Evolutionary conservation across 2,329 filamentous ascomycete genomes (phyloP).

Genomic region (Penicillium freii): DNA sequence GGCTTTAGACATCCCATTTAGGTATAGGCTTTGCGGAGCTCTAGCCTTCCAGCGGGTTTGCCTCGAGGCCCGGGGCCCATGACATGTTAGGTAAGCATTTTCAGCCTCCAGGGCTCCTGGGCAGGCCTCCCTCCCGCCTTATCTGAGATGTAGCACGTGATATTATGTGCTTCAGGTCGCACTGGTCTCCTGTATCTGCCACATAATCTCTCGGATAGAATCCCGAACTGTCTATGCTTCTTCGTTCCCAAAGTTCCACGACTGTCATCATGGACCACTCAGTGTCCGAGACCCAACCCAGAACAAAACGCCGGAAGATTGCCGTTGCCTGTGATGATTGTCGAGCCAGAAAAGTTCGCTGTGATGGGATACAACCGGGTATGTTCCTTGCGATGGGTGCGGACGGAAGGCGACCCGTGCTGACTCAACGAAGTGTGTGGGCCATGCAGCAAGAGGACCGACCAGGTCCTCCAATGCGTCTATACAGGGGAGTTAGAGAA

Average conservation of each 20-base stretch:
- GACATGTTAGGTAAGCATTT: background rate
- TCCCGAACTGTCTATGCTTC: slow-evolving; percentile 1
- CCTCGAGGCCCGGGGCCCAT: too few species aligned
- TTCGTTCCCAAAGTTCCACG: background rate
- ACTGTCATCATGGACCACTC: background rate
- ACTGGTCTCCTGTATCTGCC: background rate
- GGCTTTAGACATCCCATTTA: too few species aligned
- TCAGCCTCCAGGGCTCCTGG: too few species aligned
- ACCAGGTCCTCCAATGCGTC: slow-evolving; percentile 21
- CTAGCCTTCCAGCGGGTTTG: too few species aligned
- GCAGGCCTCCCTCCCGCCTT: too few species aligned
- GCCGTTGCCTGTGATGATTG: slow-evolving; percentile 47
- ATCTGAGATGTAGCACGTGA: background rate
- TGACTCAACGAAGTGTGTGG: slow-evolving; percentile 28
- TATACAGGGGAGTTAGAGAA: slow-evolving; percentile 33
- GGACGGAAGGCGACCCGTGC: slow-evolving; percentile 17
- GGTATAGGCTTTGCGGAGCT: too few species aligned
- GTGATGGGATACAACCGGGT: slow-evolving; percentile 40
- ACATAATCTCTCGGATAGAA: background rate
- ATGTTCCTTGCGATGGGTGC: slow-evolving; percentile 4
- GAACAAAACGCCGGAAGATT: slow-evolving; percentile 45
- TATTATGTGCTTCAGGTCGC: background rate
- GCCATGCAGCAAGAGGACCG: slow-evolving; percentile 26
- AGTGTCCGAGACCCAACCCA: background rate
- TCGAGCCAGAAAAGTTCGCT: slow-evolving; percentile 44